phyloP scores from a whole-genome alignment of 768 basidiomycete genomes.

The Cystobasidium tubakii region DNA sequence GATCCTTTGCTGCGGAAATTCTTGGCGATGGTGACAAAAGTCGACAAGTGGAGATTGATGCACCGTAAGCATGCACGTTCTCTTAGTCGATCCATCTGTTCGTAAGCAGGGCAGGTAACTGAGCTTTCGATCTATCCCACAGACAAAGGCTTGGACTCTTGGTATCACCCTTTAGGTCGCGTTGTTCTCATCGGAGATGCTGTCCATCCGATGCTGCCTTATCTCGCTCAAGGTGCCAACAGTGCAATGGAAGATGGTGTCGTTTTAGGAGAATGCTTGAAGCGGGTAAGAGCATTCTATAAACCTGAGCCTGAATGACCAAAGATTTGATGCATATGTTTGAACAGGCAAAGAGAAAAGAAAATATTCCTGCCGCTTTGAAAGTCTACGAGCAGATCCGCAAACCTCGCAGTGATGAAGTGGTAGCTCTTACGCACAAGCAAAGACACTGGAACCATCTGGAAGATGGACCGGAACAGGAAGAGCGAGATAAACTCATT shows the following conservation, averaged over 20 bases:
- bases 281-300: background rate
- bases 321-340: too few relatives aligned
- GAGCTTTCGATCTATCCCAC: background rate
- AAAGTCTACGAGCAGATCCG: constrained; percentile 31
- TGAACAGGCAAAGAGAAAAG: constrained; percentile 12
- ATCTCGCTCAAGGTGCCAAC: constrained; percentile 34
- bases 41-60: constrained; percentile 34
- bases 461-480: constrained; percentile 28
- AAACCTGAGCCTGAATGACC: background rate
- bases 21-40: constrained; percentile 24
- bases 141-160: constrained; percentile 28
- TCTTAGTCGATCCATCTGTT: too few relatives aligned
- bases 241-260: constrained; percentile 34
- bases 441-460: constrained; percentile 24
- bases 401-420: constrained; percentile 24
- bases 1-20: constrained; percentile 26
- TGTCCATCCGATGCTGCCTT: constrained; percentile 32
- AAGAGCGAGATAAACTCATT: constrained; percentile 27
- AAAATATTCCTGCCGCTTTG: background rate
- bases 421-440: constrained; percentile 18
- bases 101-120: background rate
- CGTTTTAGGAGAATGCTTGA: constrained; percentile 26
- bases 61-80: constrained; percentile 31
- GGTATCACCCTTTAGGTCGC: constrained; percentile 8
- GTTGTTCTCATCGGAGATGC: constrained; percentile 34